phyloP scores from a whole-genome alignment of 2,329 filamentous ascomycete genomes.

The Rhexocercosporidium sp. region DNA sequence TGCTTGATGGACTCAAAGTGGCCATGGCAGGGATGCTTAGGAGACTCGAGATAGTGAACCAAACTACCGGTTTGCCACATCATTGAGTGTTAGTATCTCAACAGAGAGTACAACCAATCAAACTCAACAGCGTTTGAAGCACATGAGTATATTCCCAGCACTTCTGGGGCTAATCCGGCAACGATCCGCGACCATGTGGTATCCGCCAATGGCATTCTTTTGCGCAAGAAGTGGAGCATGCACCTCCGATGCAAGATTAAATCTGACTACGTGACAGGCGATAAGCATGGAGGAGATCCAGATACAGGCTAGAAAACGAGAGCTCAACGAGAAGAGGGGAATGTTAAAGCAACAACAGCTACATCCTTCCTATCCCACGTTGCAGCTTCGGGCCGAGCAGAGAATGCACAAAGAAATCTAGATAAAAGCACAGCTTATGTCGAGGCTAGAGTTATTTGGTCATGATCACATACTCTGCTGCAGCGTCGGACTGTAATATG shows the following conservation, averaged over 20 bases:
- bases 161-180: too few species aligned
- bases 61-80: background rate
- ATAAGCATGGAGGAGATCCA: background rate
- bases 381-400: background rate
- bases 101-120: background rate
- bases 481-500: too few species aligned
- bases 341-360: background rate
- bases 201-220: background rate
- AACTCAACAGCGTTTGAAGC: background rate
- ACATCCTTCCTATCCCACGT: background rate
- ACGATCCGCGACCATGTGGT: background rate
- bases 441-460: background rate
- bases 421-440: background rate
- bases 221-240: background rate
- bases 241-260: background rate
- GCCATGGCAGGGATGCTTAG: slow-evolving; percentile 1
- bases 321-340: background rate
- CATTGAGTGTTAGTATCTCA: background rate
- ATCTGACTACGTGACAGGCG: background rate
- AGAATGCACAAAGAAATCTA: background rate
- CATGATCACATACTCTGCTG: background rate
- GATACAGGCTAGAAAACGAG: background rate
- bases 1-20: background rate
- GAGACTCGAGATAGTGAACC: background rate
- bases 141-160: background rate